phyloP scores from a whole-genome alignment of 306 rosid genomes.

The Cicer judaicum region DNA sequence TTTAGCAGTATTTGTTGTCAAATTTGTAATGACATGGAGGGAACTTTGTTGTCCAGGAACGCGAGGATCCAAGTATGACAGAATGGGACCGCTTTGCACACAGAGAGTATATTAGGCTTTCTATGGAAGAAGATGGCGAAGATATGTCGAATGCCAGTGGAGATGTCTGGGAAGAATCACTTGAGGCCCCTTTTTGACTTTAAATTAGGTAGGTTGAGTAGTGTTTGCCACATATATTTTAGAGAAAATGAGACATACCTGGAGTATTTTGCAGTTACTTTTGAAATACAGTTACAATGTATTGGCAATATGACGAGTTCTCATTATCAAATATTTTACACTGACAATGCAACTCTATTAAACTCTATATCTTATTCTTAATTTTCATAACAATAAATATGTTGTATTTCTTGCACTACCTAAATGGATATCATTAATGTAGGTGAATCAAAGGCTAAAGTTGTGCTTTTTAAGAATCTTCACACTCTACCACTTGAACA shows the following conservation, averaged over 20 bases:
- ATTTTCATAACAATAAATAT: neutral
- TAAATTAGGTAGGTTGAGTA: slow-evolving; percentile 50
- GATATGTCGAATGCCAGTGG: slow-evolving; percentile 99
- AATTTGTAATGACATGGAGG: slow-evolving; percentile 44
- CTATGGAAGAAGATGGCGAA: slow-evolving; percentile 99
- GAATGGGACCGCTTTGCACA: slow-evolving; percentile 99
- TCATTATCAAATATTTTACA: no score
- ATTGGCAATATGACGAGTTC: no score
- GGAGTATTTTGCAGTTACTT: no score
- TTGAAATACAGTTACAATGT: no score
- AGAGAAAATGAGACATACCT: no score
- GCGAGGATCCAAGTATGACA: slow-evolving; percentile 97
- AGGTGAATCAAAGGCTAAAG: slow-evolving; percentile 47
- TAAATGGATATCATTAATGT: slow-evolving; percentile 38
- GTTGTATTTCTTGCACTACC: slow-evolving; percentile 33
- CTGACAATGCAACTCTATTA: no score
- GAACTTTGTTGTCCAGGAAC: slow-evolving; percentile 66
- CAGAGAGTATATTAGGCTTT: slow-evolving; percentile 97
- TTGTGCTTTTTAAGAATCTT: slow-evolving; percentile 37
- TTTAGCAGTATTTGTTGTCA: slow-evolving; percentile 33
- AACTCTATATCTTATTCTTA: neutral
- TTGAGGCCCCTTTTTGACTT: slow-evolving; percentile 93
- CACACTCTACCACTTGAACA: neutral
- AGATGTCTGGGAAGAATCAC: slow-evolving; percentile 99
- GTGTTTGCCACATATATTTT: neutral